These are phyloP conservation scores for Antrodiella citrinella DNA, from an alignment of 768 basidiomycete genomes.

Conservation along the genomic window DNA sequence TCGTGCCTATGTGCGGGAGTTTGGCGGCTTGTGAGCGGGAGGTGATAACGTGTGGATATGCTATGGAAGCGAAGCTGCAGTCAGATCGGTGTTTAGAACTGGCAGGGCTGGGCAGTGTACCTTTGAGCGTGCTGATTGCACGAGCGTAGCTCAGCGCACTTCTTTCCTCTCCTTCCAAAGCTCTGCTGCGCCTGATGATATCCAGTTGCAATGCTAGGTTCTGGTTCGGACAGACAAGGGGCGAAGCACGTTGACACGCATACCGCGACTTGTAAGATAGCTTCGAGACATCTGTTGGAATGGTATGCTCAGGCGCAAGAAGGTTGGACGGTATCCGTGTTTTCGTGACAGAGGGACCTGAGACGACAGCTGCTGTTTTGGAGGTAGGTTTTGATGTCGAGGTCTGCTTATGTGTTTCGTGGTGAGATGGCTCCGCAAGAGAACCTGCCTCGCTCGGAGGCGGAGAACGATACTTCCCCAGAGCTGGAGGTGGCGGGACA, in stretches of 20 bases:
- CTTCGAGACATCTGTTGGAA: constrained; percentile 11
- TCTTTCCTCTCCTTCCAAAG: constrained; percentile 57
- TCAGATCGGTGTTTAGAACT: not conserved
- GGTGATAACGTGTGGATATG: constrained; percentile 26
- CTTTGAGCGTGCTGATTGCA: constrained; percentile 51
- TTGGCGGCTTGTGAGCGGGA: constrained; percentile 20
- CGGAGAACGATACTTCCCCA: constrained; percentile 6
- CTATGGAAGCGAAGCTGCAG: constrained; percentile 9
- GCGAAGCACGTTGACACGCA: constrained; percentile 56
- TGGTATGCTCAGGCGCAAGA: constrained; percentile 14
- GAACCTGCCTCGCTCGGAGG: not conserved
- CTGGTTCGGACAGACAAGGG: constrained; percentile 66
- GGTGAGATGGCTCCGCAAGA: not conserved
- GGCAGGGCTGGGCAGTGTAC: constrained; percentile 1
- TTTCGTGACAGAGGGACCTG: not conserved
- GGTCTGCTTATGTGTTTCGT: not conserved
- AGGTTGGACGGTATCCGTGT: constrained; percentile 16
- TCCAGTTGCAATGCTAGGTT: constrained; percentile 48
- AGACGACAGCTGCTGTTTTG: too few relatives aligned
- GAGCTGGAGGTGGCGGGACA: constrained; percentile 1
- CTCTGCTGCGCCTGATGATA: constrained; percentile 47
- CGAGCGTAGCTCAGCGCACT: constrained; percentile 69
- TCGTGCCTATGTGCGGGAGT: constrained; percentile 31
- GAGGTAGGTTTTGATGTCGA: not conserved
- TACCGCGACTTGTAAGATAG: constrained; percentile 33